phyloP scores from a whole-genome alignment of 164 flowering plant species.

The Umbilicus rupestris region DNA sequence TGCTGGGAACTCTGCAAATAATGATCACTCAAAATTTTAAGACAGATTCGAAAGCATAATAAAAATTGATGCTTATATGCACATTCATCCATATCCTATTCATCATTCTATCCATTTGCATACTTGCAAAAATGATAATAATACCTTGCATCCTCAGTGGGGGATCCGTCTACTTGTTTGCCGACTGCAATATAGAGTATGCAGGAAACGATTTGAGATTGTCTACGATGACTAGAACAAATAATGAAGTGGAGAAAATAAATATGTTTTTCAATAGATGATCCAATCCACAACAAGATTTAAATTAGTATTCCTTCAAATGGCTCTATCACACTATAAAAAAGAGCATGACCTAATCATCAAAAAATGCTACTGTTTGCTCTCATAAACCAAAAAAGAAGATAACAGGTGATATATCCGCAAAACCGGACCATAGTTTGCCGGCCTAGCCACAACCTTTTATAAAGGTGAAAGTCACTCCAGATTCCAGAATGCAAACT shows the following conservation, averaged over 20 bases:
- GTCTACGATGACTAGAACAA: background rate
- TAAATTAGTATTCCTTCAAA: background rate
- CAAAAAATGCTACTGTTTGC: too few relatives aligned
- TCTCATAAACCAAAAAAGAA: background rate
- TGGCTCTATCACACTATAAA: background rate
- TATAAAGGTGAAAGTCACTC: background rate
- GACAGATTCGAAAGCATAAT: background rate
- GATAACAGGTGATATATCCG: background rate
- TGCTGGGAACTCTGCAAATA: conserved; percentile 23
- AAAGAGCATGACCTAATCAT: background rate
- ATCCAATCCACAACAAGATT: background rate
- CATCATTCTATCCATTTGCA: background rate
- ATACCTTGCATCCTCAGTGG: background rate
- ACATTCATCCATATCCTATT: background rate
- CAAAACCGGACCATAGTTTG: background rate
- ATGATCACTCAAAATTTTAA: background rate
- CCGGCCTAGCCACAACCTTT: background rate
- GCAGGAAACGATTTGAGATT: background rate
- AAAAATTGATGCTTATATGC: background rate
- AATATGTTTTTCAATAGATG: background rate
- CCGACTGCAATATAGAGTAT: background rate
- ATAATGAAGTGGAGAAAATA: background rate
- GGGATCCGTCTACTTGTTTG: background rate
- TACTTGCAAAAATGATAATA: background rate
- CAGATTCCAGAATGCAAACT: background rate